Evolutionary conservation across 768 basidiomycete species (phyloP), one percentile per base, ranked within the genome.

Genomic region (Pleurotus cornucopiae): DNA sequence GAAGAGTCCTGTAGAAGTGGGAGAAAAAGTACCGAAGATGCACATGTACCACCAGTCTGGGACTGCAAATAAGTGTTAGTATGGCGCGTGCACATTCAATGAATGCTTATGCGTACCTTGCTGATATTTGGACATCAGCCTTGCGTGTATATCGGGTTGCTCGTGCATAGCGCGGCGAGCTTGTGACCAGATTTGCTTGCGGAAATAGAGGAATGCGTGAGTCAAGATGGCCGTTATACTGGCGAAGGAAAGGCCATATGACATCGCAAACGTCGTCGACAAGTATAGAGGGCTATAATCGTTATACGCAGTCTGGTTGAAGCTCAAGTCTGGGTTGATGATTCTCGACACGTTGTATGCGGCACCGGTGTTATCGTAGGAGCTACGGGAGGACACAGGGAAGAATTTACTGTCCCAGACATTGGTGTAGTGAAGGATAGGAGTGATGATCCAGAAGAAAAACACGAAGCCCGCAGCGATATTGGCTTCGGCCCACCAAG

Each of bases 1-100:
- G 21, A 71, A 34, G 13, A 13, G 34, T 21, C 13, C 43, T 44
- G n/a, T 48, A 6, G 23, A 18, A 16, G 25, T 49, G 16, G n/a
- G 48, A 37, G 30, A 6, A 34, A 34, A 34, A 3, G 68, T 53
- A 53, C 51, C 51, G 69, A 91, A 89, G 48, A 93, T 76, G 45
- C 76, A 63, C 9, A 73, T 66, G 66, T 91, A 93, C 91, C 91
- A 93, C 89, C 88, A 91, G 57, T 91, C 80, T 1, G 90, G 91
- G n/a, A 92, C 77, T 61, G 85, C 86, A 1, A 34, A 34, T 34
- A 41, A 21, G 14, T 34, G 23, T 41, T 34, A 30, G 38, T 18
- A 21, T 43, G 51, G 21, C 34, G 23, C 30, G 30, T 34, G 30
- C 9, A 7, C 9, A 4, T 34, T 34, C 30, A 34, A 34, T 34